Conservation (phyloP, 495 filamentous ascomycete species). For the Talaromyces liani region DNA sequence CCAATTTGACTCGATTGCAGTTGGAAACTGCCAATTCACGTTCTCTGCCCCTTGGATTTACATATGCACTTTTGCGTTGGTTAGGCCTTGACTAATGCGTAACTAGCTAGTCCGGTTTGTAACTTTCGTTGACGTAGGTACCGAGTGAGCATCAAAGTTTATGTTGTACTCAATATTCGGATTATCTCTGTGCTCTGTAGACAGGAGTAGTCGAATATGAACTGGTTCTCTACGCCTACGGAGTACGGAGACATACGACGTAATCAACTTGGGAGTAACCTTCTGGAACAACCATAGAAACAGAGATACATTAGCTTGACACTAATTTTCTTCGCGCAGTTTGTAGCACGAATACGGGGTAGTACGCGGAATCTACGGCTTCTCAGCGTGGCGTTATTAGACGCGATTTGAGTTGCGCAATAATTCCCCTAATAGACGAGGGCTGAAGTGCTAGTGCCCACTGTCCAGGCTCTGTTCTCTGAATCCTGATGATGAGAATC, state of each 20-base stretch:
- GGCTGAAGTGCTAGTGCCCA: not conserved
- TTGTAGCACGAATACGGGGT: not conserved
- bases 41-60: not conserved
- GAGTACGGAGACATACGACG: not conserved
- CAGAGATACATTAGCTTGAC: not conserved
- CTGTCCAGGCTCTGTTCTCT: no score
- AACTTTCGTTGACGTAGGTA: not conserved
- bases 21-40: not conserved
- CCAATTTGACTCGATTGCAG: not conserved
- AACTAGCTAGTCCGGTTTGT: not conserved
- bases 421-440: not conserved
- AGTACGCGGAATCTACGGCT: not conserved
- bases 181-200: not conserved
- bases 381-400: not conserved
- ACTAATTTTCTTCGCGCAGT: not conserved
- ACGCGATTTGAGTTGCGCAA: not conserved
- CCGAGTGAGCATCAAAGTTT: not conserved
- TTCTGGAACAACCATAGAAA: constrained; percentile 2
- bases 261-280: not conserved
- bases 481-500: no score
- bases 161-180: not conserved
- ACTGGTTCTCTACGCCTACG: not conserved
- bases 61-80: not conserved
- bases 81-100: not conserved
- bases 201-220: not conserved